Conservation (phyloP, 371 early-diverging fungal species). For the Blastocladiella emersonii region DNA sequence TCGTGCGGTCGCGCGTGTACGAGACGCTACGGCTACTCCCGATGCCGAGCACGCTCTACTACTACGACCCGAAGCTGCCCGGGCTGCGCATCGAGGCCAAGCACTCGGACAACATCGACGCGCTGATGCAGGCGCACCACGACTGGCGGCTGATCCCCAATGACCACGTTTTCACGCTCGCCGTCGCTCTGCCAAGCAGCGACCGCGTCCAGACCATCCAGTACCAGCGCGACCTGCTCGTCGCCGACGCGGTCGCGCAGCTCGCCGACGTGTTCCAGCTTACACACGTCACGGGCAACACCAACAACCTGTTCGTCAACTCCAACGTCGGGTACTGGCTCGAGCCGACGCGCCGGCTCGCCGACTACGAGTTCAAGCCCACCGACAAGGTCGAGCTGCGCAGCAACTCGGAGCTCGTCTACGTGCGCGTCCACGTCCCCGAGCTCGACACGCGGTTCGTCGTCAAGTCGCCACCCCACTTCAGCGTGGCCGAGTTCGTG, state of each 20-base stretch:
- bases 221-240: background rate
- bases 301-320: background rate
- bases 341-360: background rate
- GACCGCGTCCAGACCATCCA: background rate
- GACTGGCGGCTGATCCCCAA: background rate
- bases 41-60: background rate
- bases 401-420: background rate
- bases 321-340: background rate
- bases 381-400: background rate
- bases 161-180: background rate
- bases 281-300: background rate
- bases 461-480: slow-evolving; percentile 1
- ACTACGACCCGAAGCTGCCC: background rate
- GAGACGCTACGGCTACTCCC: too few species aligned
- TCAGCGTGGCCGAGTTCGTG: slow-evolving; percentile 5
- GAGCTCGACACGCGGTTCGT: slow-evolving; percentile 1
- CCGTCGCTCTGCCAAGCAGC: background rate
- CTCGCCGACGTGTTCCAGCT: background rate
- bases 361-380: background rate
- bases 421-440: background rate
- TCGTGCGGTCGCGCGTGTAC: too few species aligned
- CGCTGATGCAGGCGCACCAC: background rate
- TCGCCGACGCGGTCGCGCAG: background rate
- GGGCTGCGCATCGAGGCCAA: background rate
- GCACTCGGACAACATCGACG: background rate